Evolutionary conservation across 2,329 filamentous ascomycete species (phyloP).

Genomic region (Neonectria ditissima): DNA sequence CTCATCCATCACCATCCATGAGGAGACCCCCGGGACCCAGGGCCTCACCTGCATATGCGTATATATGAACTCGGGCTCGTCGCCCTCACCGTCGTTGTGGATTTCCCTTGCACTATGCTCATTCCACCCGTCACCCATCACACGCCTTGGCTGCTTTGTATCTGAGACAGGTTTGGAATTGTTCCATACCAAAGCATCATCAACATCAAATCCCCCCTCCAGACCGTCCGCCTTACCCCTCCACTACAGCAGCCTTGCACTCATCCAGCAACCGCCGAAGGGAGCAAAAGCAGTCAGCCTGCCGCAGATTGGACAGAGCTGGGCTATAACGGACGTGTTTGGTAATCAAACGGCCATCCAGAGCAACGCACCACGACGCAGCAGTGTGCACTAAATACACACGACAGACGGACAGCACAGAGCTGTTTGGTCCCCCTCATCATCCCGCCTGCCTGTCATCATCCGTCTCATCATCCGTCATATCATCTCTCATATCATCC

Average conservation of each 20-base stretch:
- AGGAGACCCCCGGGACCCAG: neutral
- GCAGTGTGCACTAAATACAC: conserved; percentile 7
- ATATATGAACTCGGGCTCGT: conserved; percentile 11
- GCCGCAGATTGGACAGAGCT: conserved; percentile 4
- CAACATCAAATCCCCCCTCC: neutral
- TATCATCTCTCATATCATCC: too few species aligned
- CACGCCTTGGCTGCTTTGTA: neutral
- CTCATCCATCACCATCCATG: conserved; percentile 8
- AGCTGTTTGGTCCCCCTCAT: too few species aligned
- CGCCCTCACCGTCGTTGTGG: neutral
- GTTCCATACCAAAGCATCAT: conserved; percentile 10
- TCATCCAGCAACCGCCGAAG: conserved; percentile 19
- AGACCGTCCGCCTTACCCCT: conserved; percentile 8
- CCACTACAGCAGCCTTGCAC: conserved; percentile 8
- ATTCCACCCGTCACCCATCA: neutral
- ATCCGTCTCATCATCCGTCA: too few species aligned
- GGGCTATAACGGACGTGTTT: conserved; percentile 10
- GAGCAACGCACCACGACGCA: conserved; percentile 2
- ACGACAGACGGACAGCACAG: neutral
- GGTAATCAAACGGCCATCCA: conserved; percentile 18
- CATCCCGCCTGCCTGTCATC: conserved; percentile 5
- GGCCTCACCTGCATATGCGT: neutral
- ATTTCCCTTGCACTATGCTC: neutral
- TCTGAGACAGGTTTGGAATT: neutral
- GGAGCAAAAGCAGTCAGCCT: conserved; percentile 19